Conservation (phyloP, 306 rosid genomes). For the Dryas octopetala region DNA sequence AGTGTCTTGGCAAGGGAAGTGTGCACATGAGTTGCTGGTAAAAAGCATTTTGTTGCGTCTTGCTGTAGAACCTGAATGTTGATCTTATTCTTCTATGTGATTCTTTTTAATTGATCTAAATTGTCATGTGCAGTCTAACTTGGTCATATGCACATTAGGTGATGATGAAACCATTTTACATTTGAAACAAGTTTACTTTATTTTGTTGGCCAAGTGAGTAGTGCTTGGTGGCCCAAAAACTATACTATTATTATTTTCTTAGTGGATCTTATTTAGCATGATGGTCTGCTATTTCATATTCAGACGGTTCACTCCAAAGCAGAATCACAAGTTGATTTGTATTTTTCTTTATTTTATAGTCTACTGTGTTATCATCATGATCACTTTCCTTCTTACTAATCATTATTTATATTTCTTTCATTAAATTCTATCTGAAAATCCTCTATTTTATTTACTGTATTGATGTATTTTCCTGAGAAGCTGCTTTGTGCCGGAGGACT, state of each 20-base stretch:
- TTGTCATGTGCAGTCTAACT: not conserved
- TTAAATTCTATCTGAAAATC: too few relatives aligned
- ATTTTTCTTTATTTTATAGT: not conserved
- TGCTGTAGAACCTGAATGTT: not conserved
- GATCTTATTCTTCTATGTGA: not conserved
- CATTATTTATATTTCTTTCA: not conserved
- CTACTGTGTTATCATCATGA: not conserved
- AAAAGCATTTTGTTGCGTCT: not conserved
- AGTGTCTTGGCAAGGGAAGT: not conserved
- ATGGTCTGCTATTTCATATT: not conserved
- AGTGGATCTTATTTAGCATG: not conserved
- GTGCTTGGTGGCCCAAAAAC: not conserved
- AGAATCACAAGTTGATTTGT: not conserved
- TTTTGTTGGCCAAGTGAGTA: not conserved
- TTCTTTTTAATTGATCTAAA: not conserved
- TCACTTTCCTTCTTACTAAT: not conserved
- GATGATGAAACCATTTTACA: not conserved
- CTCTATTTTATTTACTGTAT: conserved; percentile 1
- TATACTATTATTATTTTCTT: not conserved
- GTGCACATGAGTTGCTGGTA: not conserved
- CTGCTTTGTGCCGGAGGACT: not conserved
- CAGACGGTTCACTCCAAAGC: not conserved
- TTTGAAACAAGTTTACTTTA: not conserved
- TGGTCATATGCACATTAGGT: not conserved
- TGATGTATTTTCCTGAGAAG: not conserved